Evolutionary conservation across 805 yeast genomes (phyloP), one percentile per base, ranked within the genome.

Genomic region (Candida khao-thaluensis): DNA sequence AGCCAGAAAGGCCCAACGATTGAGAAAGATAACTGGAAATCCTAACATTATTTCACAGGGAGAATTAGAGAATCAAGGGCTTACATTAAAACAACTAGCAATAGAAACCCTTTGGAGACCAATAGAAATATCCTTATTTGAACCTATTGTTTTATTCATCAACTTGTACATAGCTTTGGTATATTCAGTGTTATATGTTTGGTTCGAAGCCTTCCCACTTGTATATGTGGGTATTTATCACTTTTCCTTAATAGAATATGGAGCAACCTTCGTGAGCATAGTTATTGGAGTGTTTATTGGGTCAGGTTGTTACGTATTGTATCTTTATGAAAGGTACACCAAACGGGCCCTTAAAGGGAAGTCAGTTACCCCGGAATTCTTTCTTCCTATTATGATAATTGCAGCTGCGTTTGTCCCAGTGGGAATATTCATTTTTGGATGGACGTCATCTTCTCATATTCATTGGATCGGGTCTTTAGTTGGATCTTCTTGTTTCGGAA

Each of bases 101-200:
- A 14, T 41, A 44, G 26, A 67, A 56, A 63, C 69, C 5, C 55
- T 73, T 10, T 71, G 71, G 67, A 66, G 77, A 45, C 85, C 86
- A 1, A 40, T 74, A 37, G 69, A 69, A 37, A 62, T 80, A 33
- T 62, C 71, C 8, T 24, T 71, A 18, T 43, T 55, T 35, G 85
- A 80, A 52, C 85, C 85, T 1, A 76, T 76, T 17, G 72, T 79
- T n/a, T 41, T 79, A 12, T 62, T 77, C 17, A 69, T 78, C 41
- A 68, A 78, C 50, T 10, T 71, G 14, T 77, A 79, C 52, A 59
- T 75, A 44, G 74, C 80, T 1, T 52, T 79, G 41, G 60, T 71
- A 3, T 81, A 79, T 51, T 74, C 81, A 20, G 56, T 74, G 17
- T 48, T 74, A 50, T 81, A 77, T 54, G 57, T 77, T 20, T 79